phyloP scores from a whole-genome alignment of 2,329 filamentous ascomycete genomes.

The Cordyceps javanica region DNA sequence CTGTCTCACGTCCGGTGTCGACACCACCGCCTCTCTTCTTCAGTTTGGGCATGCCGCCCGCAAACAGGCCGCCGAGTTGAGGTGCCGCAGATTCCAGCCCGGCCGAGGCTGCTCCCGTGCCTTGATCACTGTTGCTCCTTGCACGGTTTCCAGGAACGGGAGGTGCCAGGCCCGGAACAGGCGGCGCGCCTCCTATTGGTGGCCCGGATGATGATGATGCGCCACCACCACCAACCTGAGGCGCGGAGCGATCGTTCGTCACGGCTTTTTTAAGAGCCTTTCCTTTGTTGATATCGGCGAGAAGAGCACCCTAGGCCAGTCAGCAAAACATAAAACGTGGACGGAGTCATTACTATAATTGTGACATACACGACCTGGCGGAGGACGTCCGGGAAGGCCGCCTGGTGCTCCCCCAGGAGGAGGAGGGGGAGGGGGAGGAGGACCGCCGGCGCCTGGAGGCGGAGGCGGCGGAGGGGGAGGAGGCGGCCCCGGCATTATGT shows the following conservation, averaged over 20 bases:
- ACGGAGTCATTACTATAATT: neutral
- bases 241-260: conserved; percentile 89
- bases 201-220: conserved; percentile 44
- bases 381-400: conserved; percentile 51
- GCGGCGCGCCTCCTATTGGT: conserved; percentile 69
- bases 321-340: neutral
- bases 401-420: conserved; percentile 40
- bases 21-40: conserved; percentile 79
- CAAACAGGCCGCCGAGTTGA: conserved; percentile 82
- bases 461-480: conserved; percentile 68
- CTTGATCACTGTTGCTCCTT: conserved; percentile 78
- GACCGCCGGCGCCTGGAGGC: conserved; percentile 55
- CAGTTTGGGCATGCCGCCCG: conserved; percentile 91
- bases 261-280: conserved; percentile 73
- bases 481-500: conserved; percentile 40
- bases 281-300: conserved; percentile 84
- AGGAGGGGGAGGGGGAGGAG: conserved; percentile 61
- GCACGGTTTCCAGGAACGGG: conserved; percentile 64
- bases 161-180: conserved; percentile 71
- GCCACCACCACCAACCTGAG: conserved; percentile 43
- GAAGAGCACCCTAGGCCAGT: conserved; percentile 64
- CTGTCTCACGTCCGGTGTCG: conserved; percentile 54
- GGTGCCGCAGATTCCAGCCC: conserved; percentile 53
- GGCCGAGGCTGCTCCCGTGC: conserved; percentile 37
- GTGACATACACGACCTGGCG: conserved; percentile 56